These are phyloP conservation scores for Fusarium sp. DNA, from an alignment of 2,329 filamentous ascomycete genomes.

Conservation along the genomic window DNA sequence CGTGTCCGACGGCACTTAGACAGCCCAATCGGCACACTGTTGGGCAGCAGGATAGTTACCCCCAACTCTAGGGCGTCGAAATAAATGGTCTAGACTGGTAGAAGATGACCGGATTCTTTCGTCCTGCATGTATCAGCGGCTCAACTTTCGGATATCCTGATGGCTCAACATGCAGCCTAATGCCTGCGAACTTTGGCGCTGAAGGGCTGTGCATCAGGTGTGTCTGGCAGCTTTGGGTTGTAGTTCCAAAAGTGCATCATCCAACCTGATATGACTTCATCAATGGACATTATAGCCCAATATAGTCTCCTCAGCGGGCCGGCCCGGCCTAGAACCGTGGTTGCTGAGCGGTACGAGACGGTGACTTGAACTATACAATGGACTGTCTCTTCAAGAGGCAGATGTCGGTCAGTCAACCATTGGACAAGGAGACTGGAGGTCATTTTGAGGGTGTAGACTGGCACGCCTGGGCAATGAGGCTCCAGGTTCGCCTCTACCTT, in stretches of 20 bases:
- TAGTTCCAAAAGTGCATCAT: constrained; percentile 4
- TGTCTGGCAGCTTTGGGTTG: constrained; percentile 9
- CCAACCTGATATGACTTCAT: constrained; percentile 15
- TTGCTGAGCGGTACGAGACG: neutral
- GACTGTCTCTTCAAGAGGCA: constrained; percentile 5
- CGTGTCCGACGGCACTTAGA: neutral
- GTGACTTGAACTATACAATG: constrained; percentile 1
- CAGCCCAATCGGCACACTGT: neutral
- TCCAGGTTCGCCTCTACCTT: neutral
- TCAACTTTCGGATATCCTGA: neutral
- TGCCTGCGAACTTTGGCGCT: neutral
- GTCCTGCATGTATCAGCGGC: neutral
- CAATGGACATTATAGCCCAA: neutral
- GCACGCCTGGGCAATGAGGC: neutral
- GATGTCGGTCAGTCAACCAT: neutral
- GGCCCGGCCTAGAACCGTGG: neutral
- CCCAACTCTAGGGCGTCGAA: neutral
- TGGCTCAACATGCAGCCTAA: neutral
- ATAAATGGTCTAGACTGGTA: neutral
- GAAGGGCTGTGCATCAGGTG: constrained; percentile 14
- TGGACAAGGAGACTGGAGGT: neutral
- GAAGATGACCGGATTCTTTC: neutral
- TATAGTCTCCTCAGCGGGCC: constrained; percentile 1
- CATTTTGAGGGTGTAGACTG: constrained; percentile 17
- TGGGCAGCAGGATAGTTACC: neutral